phyloP scores from a whole-genome alignment of 2,329 filamentous ascomycete genomes.

The Aspergillus sp. region DNA sequence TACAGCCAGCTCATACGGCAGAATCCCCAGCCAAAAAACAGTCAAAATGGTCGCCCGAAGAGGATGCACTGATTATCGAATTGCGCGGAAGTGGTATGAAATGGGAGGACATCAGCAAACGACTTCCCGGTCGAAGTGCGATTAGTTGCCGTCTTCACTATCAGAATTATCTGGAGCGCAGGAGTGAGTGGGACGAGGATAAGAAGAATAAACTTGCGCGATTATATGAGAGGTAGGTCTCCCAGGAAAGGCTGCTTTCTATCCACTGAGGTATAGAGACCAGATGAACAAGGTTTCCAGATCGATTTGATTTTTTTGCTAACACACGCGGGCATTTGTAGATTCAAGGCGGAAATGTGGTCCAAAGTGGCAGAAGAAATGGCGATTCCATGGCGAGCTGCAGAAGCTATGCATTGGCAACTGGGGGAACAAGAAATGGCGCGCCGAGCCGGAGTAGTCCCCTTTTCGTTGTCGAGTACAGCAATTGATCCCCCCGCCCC shows the following conservation, averaged over 20 bases:
- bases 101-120: slow-evolving; percentile 96
- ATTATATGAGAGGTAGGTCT: slow-evolving; percentile 84
- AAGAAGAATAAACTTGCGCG: slow-evolving; percentile 94
- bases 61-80: slow-evolving; percentile 91
- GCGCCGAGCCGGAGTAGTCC: slow-evolving; percentile 80
- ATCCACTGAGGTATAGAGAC: background rate
- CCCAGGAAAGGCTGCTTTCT: background rate
- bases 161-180: slow-evolving; percentile 92
- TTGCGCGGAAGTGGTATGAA: slow-evolving; percentile 91
- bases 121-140: slow-evolving; percentile 82
- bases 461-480: slow-evolving; percentile 69
- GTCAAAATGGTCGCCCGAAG: slow-evolving; percentile 93
- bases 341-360: slow-evolving; percentile 99
- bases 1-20: slow-evolving; percentile 48
- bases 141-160: slow-evolving; percentile 95
- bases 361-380: slow-evolving; percentile 92
- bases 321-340: slow-evolving; percentile 39
- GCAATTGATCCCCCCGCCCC: slow-evolving; percentile 50
- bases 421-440: slow-evolving; percentile 94
- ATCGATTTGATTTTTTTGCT: slow-evolving; percentile 2
- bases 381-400: slow-evolving; percentile 90
- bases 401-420: slow-evolving; percentile 98
- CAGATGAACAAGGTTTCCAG: slow-evolving; percentile 1
- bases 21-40: slow-evolving; percentile 83
- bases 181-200: slow-evolving; percentile 95